Percentiles rank a stretch among this genome's conserved stretches.
phyloP scores from a whole-genome alignment of 495 filamentous ascomycete species.

The Neurospora sp. region DNA sequence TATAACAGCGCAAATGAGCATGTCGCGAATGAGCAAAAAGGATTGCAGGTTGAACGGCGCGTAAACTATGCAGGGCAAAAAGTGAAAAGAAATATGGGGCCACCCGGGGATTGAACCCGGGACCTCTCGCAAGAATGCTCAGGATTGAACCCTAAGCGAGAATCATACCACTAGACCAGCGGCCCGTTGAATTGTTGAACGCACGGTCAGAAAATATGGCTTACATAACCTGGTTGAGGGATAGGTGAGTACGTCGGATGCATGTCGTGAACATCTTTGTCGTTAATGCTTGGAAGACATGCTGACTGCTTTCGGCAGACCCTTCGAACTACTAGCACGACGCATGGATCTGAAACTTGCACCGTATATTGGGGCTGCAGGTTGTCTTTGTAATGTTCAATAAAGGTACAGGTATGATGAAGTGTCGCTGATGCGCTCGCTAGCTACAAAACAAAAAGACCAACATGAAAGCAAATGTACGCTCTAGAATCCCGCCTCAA shows the following conservation, averaged over 20 bases:
- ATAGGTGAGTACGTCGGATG: not conserved
- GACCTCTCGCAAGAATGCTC: not conserved
- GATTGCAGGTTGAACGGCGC: not conserved
- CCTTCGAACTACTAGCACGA: not conserved
- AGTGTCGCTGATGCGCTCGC: not conserved
- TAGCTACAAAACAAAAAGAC: not conserved
- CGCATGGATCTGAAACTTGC: not conserved
- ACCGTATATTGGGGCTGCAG: not conserved
- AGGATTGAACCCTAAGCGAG: not conserved
- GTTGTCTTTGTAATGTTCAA: not conserved
- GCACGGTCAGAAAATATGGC: fast-evolving
- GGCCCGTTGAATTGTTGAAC: not conserved
- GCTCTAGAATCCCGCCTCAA: not conserved
- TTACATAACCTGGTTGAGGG: not conserved
- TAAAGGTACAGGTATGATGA: not conserved
- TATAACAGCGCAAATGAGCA: not conserved
- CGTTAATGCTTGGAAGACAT: not conserved
- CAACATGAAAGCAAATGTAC: not conserved
- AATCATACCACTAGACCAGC: not conserved
- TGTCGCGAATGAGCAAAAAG: not conserved
- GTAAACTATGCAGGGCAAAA: not conserved
- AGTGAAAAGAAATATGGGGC: not conserved
- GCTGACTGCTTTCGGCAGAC: not conserved
- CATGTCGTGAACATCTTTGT: not conserved
- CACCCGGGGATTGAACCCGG: not conserved